These are phyloP conservation scores for Epichloe brachyelytri DNA, from an alignment of 2,329 filamentous ascomycete genomes.

Conservation along the genomic window DNA sequence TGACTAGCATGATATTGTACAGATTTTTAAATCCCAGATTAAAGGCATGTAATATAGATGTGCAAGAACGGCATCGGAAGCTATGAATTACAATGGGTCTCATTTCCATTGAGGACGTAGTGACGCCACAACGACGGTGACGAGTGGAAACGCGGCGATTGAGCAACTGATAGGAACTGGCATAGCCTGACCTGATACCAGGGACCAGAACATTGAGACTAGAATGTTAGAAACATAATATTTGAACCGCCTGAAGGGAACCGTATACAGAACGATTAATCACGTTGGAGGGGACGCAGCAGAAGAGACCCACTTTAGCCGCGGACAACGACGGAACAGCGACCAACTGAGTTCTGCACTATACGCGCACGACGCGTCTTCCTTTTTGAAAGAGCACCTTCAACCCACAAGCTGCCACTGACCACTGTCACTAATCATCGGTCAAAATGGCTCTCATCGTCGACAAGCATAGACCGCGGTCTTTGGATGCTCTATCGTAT, in stretches of 20 bases:
- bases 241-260: no score
- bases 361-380: slow-evolving; percentile 26
- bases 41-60: not conserved
- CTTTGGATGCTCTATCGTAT: slow-evolving; percentile 69
- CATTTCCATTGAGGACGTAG: not conserved
- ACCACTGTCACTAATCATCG: slow-evolving; percentile 5
- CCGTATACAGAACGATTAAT: no score
- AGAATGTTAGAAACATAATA: no score
- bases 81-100: no score
- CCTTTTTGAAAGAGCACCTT: slow-evolving; percentile 11
- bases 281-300: not conserved
- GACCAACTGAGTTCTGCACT: slow-evolving; percentile 18
- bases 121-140: no score
- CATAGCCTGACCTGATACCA: no score
- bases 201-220: no score
- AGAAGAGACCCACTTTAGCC: not conserved
- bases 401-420: slow-evolving; percentile 6
- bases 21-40: not conserved
- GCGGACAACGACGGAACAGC: not conserved
- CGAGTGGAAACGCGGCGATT: no score
- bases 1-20: not conserved
- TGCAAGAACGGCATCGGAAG: not conserved
- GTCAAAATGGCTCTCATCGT: slow-evolving; percentile 53
- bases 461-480: slow-evolving; percentile 60
- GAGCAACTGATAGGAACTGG: no score